These are phyloP conservation scores for Capronia coronata DNA, from an alignment of 2,329 filamentous ascomycete species.

Conservation along the genomic window DNA sequence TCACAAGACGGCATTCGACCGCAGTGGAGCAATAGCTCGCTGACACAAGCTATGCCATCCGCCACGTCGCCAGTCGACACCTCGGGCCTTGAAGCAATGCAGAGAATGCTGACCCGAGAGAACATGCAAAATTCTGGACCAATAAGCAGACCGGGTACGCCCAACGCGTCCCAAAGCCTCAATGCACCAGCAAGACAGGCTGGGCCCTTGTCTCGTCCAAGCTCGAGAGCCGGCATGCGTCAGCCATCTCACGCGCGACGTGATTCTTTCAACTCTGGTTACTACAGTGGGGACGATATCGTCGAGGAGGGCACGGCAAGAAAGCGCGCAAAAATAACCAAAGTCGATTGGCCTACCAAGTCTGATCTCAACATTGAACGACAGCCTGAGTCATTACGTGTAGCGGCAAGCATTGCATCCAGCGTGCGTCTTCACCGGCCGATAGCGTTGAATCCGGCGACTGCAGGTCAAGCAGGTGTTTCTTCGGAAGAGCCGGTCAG, in stretches of 20 bases:
- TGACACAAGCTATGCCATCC: constrained; percentile 29
- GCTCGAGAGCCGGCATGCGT: constrained; percentile 22
- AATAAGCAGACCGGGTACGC: constrained; percentile 26
- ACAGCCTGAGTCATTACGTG: constrained; percentile 71
- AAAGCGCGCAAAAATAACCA: constrained; percentile 74
- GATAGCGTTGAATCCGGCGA: constrained; percentile 44
- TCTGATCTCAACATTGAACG: constrained; percentile 60
- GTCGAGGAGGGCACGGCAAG: constrained; percentile 52
- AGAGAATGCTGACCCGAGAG: constrained; percentile 41
- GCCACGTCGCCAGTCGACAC: constrained; percentile 36
- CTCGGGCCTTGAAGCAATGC: constrained; percentile 41
- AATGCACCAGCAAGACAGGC: constrained; percentile 14
- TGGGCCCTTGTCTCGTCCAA: constrained; percentile 20
- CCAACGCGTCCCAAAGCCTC: constrained; percentile 12
- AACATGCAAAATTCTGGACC: constrained; percentile 12
- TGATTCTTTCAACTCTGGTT: constrained; percentile 47
- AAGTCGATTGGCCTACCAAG: constrained; percentile 65
- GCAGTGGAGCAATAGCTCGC: constrained; percentile 18
- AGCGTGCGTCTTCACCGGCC: constrained; percentile 81
- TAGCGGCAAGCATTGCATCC: constrained; percentile 84
- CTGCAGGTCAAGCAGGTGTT: constrained; percentile 28
- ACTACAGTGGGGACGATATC: constrained; percentile 66
- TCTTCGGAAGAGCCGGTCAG: constrained; percentile 40
- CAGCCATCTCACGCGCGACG: constrained; percentile 37
- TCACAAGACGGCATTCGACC: constrained; percentile 23